Evolutionary conservation across 164 flowering plant genomes (phyloP).

Genomic region (Liriodendron chinense): DNA sequence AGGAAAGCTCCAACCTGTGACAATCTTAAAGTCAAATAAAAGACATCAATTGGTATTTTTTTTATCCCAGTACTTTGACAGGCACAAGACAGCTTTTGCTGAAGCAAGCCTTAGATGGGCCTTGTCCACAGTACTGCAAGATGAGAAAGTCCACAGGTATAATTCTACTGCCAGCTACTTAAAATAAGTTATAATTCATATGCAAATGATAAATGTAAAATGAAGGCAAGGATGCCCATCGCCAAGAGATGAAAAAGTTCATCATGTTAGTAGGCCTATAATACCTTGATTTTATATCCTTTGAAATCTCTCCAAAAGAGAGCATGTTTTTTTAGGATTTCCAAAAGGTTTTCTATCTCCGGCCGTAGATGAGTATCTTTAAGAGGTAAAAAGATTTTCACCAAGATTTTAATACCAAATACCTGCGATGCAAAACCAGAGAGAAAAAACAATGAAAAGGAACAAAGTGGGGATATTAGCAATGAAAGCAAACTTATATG

Average conservation of each 20-base stretch:
- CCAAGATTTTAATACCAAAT: too few relatives aligned
- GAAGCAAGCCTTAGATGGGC: slow-evolving; percentile 87
- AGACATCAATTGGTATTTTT: slow-evolving; percentile 75
- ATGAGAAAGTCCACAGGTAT: slow-evolving; percentile 7
- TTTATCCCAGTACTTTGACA: slow-evolving; percentile 89
- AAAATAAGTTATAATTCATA: slow-evolving; percentile 2
- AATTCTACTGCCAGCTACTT: neutral
- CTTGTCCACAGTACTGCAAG: slow-evolving; percentile 77
- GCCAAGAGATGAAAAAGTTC: too few relatives aligned
- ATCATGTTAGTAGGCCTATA: too few relatives aligned
- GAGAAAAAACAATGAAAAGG: neutral
- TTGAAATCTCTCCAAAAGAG: too few relatives aligned
- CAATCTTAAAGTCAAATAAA: slow-evolving; percentile 77
- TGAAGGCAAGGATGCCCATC: too few relatives aligned
- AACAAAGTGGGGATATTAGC: neutral
- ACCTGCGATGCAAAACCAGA: slow-evolving; percentile 44
- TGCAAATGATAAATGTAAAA: too few relatives aligned
- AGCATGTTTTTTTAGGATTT: too few relatives aligned
- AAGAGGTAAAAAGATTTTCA: too few relatives aligned
- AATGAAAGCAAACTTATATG: neutral
- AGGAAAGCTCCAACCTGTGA: neutral
- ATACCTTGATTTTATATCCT: too few relatives aligned
- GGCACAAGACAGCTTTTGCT: slow-evolving; percentile 83
- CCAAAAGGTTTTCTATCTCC: too few relatives aligned
- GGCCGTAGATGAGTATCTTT: too few relatives aligned